Evolutionary conservation across 768 basidiomycete species (phyloP), one percentile per base, ranked within the genome.

Genomic region (Lentinula guzmanii): DNA sequence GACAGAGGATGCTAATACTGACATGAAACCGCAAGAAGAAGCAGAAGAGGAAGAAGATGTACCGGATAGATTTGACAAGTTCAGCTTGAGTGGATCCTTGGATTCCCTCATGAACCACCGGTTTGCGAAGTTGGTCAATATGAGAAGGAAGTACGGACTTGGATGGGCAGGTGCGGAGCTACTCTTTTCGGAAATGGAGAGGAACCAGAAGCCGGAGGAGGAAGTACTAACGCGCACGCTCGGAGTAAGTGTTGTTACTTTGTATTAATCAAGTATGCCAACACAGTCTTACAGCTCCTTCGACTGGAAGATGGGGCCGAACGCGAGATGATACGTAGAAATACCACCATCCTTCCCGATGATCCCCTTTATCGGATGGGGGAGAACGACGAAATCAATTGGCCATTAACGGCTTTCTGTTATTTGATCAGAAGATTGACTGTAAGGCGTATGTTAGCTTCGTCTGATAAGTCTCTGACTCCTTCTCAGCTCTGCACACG

Each of bases 111-210:
- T 90, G 62, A 80, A 87, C 57, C 76, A 84, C 55, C 75, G 79
- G 8, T 79, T 90, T 61, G 67, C 86, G 31, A 79, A 76, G 51
- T 66, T 89, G 16, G 69, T 90, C 24, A 78, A 78, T 61, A 67
- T 85, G 2, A 74, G 87, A 48, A 67, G 79, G 37, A 75, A 75
- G 65, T 86, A 82, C 64, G 73, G 73, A 4, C 70, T 87, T 11
- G 86, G 86, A 11, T 91, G 88, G 88, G 85, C 87, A 2, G 86
- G 82, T 3, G 88, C 87, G 3, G 89, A 90, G 66, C 64, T 77
- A 16, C 72, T 89, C 52, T 69, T 77, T 51, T 68, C 76, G 55
- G 74, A 79, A 66, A 69, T 77, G 9, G 82, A 84, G 66, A 76
- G 71, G 60, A 67, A 70, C 28, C 84, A 86, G 66, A 70, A 65